Evolutionary conservation across 2,329 filamentous ascomycete species (phyloP), one percentile per base, ranked within the genome.

Genomic region (Scopulariopsis brevicaulis): DNA sequence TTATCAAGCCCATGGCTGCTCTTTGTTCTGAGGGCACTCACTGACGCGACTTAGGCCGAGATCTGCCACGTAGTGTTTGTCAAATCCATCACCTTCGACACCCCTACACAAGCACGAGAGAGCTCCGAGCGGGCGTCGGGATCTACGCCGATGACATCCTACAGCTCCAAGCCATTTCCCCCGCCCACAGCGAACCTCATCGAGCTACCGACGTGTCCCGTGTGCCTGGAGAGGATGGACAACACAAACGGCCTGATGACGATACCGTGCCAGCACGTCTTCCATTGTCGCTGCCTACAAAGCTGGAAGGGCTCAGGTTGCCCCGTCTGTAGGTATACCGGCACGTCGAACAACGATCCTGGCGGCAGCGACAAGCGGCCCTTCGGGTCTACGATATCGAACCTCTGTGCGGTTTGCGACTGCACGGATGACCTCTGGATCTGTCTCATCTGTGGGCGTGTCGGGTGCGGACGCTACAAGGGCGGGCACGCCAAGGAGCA

Each of bases 141-240:
- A 3, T 85, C 89, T 65, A 81, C 81, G 3, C 75, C 83, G 1
- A 74, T 77, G 0, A 66, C 68, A 58, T 76, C 69, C 8, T 76
- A 66, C 63, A 79, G 73, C 24, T 70, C 82, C 6, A 82, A 80
- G 60, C 83, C 83, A 0, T 83, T 84, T 56, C 82, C 82, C 4
- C 85, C 77, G 2, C 82, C 81, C 1, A 96, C 93, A 1, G 89
- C 92, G 1, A 87, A 89, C 55, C 78, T 97, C 1, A 81, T 96
- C 57, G 94, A 99, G 72, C 76, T 99, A 14, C 94, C 94, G 1
- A 97, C 94, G 1, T 99, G 94, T 63, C 92, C 94, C 0, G 94
- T 99, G 11, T 99, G 94, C 64, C 80, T 99, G 5, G 94, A 99
- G 70, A 86, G 93, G 54, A 99, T 99, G 94, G 94, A 99, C 66